Evolutionary conservation across 2,329 filamentous ascomycete genomes (phyloP), one percentile per base, ranked within the genome.

Genomic region (Pseudocercospora fuligena): DNA sequence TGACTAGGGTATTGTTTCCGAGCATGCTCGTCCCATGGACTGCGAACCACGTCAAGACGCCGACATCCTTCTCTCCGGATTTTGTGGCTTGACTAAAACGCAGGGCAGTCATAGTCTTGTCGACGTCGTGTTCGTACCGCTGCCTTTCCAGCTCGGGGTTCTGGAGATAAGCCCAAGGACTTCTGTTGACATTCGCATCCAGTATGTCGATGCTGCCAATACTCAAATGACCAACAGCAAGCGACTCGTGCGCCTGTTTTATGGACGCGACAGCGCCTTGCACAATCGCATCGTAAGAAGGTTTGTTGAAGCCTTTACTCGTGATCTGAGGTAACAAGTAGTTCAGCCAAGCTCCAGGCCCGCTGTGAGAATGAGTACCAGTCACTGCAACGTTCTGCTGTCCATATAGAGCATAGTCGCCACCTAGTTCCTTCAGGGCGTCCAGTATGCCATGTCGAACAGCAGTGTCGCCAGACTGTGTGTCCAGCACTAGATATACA

Each of bases 281-380:
- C 0, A 98, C 93, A 68, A 98, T 93, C 29, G 94, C 93, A 70
- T 90, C 86, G 75, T 97, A 97, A 74, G 92, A 96, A 78, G 96
- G 92, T 74, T 89, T 88, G 79, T 93, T 87, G 73, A 97, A 97
- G 0, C 94, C 94, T 66, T 91, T 86, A 74, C 89, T 94, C 0
- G 94, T 95, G 70, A 98, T 91, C 76, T 97, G 94, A 7, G 94
- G 94, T 5, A 97, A 84, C 9, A 98, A 85, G 76, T 97, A 98
- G 80, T 98, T 98, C 77, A 96, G 84, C 93, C 93, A 98, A 5
- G 91, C 94, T 1, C 92, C 94, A 0, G 94, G 94, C 0, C 94
- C 94, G 25, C 93, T 90, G 80, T 98, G 94, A 27, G 92, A 95
- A 78, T 98, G 94, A 0, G 94, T 98, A 62, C 94, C 94, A 0